Conservation (phyloP, 1,284 basidiomycete genomes). For the Chalciporus sp. region DNA sequence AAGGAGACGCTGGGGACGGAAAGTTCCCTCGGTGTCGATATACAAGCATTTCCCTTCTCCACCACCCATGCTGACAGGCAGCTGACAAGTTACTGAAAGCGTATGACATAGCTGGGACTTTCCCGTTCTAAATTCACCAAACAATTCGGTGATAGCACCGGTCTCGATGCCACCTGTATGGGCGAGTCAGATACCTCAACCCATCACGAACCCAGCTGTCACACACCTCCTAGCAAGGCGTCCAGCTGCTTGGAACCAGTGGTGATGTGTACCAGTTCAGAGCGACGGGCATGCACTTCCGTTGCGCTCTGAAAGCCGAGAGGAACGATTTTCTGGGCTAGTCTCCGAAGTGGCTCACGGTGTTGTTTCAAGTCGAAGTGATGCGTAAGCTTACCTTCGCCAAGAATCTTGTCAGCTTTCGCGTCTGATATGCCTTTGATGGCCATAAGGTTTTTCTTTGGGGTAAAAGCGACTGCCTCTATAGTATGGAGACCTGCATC, state of each 20-base stretch:
- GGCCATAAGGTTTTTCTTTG: slow-evolving; percentile 88
- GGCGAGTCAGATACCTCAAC: slow-evolving; percentile 14
- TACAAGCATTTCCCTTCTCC: slow-evolving; percentile 99
- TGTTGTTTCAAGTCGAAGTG: neutral
- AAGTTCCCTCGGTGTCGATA: slow-evolving; percentile 99
- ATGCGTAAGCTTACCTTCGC: slow-evolving; percentile 69
- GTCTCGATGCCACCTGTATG: slow-evolving; percentile 91
- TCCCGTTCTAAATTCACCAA: slow-evolving; percentile 98
- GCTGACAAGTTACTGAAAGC: slow-evolving; percentile 96
- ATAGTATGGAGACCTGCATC: slow-evolving; percentile 94
- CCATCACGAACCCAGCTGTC: slow-evolving; percentile 4
- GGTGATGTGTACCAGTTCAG: slow-evolving; percentile 97
- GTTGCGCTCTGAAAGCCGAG: slow-evolving; percentile 99
- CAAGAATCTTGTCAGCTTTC: slow-evolving; percentile 96
- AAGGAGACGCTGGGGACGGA: slow-evolving; percentile 93
- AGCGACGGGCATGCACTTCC: slow-evolving; percentile 92
- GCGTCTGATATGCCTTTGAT: slow-evolving; percentile 98
- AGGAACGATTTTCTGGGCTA: slow-evolving; percentile 95
- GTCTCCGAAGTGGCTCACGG: slow-evolving; percentile 12
- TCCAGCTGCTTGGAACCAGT: slow-evolving; percentile 97
- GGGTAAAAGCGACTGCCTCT: slow-evolving; percentile 96
- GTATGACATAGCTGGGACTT: slow-evolving; percentile 99
- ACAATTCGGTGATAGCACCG: slow-evolving; percentile 97
- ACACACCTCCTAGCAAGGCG: slow-evolving; percentile 88
- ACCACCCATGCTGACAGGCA: slow-evolving; percentile 97